phyloP scores from a whole-genome alignment of 768 basidiomycete species.

The Termitomyces eurrhizus region DNA sequence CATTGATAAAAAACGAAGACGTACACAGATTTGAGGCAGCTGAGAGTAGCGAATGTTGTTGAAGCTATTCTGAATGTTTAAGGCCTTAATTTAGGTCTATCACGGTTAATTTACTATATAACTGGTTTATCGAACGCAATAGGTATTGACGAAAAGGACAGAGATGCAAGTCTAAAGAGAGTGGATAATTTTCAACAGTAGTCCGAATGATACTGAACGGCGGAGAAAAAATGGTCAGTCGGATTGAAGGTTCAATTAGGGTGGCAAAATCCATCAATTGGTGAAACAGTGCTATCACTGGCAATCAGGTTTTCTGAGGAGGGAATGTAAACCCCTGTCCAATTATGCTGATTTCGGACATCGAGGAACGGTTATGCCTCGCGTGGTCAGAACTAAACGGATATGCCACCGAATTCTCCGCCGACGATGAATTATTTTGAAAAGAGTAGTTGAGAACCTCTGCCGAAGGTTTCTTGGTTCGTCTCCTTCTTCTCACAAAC shows the following conservation, averaged over 20 bases:
- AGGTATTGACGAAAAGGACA: neutral
- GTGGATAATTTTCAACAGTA: neutral
- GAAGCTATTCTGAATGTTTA: conserved; percentile 84
- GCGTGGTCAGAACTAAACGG: conserved; percentile 4
- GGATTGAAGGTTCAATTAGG: neutral
- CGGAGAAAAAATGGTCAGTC: neutral
- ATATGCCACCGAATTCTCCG: neutral
- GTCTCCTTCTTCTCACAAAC: conserved; percentile 35
- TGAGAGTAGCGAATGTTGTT: conserved; percentile 90
- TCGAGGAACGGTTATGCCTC: neutral
- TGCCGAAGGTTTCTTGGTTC: conserved; percentile 51
- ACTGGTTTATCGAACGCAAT: neutral
- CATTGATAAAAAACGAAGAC: conserved; percentile 49
- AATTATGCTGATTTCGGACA: neutral
- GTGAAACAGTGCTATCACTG: neutral
- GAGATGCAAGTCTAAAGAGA: neutral
- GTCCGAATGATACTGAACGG: neutral
- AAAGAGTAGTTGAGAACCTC: conserved; percentile 40
- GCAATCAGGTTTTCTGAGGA: neutral
- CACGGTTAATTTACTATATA: neutral
- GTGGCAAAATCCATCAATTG: neutral
- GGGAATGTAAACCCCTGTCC: conserved; percentile 1
- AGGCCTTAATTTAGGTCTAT: conserved; percentile 4
- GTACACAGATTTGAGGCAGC: conserved; percentile 90
- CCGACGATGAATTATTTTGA: neutral